These are phyloP conservation scores for Hypomontagnella monticulosa DNA, from an alignment of 495 filamentous ascomycete species.

Conservation along the genomic window DNA sequence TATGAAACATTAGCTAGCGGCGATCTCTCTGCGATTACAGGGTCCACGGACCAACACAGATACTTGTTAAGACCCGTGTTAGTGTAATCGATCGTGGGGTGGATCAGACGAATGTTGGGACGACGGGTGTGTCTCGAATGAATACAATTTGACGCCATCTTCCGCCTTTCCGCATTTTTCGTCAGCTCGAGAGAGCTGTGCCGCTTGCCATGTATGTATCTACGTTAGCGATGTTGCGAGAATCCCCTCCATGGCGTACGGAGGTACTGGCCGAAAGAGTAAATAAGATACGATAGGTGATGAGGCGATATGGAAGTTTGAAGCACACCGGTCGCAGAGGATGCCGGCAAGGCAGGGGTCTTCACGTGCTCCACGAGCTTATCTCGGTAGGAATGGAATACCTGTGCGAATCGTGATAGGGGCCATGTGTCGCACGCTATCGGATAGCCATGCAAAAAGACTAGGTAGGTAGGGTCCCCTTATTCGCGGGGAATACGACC, in stretches of 20 bases:
- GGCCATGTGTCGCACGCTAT: constrained; percentile 13
- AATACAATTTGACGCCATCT: constrained; percentile 28
- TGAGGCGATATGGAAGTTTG: background rate
- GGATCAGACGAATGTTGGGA: constrained; percentile 5
- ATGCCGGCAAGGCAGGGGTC: constrained; percentile 17
- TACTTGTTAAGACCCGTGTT: background rate
- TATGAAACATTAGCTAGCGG: constrained; percentile 28
- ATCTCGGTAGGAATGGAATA: constrained; percentile 39
- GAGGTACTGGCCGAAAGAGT: constrained; percentile 28
- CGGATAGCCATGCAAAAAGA: constrained; percentile 17
- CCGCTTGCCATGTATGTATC: constrained; percentile 2
- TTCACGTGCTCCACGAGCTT: constrained; percentile 36
- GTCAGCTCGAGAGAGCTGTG: constrained; percentile 18
- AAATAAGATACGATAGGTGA: constrained; percentile 29
- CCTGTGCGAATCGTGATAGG: constrained; percentile 35
- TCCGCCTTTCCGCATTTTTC: background rate
- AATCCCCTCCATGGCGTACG: constrained; percentile 2
- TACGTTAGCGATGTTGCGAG: constrained; percentile 1
- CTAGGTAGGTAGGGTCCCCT: constrained; percentile 9
- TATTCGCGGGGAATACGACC: constrained; percentile 27
- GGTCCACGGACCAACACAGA: constrained; percentile 3
- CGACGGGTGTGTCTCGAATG: constrained; percentile 13
- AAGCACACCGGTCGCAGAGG: constrained; percentile 27
- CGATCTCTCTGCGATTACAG: constrained; percentile 24
- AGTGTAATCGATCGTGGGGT: constrained; percentile 28